Evolutionary conservation across 2,329 filamentous ascomycete genomes (phyloP).

Genomic region (Davidsoniella virescens): DNA sequence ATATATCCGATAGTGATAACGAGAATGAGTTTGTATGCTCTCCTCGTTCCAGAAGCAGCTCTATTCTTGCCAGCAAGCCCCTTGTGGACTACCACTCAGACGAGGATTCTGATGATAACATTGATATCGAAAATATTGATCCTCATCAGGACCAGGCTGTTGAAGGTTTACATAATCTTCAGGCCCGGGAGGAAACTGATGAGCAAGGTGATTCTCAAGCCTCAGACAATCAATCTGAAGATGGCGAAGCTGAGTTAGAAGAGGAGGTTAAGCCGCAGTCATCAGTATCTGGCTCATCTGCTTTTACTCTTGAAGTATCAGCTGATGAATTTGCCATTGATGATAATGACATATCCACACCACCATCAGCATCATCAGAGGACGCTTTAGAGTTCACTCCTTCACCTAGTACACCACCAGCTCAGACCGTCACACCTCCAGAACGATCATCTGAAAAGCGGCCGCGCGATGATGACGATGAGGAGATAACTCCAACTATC

Average conservation of each 20-base stretch:
- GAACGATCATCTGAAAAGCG: constrained; percentile 80
- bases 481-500: constrained; percentile 56
- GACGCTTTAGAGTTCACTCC: constrained; percentile 14
- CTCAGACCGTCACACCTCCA: constrained; percentile 38
- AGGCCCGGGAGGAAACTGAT: background rate
- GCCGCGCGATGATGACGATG: constrained; percentile 72
- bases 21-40: constrained; percentile 1
- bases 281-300: too few relatives aligned
- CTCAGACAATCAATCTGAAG: background rate
- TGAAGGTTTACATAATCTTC: background rate
- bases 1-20: constrained; percentile 53
- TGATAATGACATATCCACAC: background rate
- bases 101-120: constrained; percentile 48
- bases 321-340: background rate
- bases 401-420: constrained; percentile 21
- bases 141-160: constrained; percentile 12
- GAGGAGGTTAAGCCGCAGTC: too few relatives aligned
- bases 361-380: constrained; percentile 1
- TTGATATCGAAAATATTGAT: constrained; percentile 35
- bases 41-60: constrained; percentile 6
- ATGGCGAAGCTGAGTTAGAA: too few relatives aligned
- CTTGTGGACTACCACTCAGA: constrained; percentile 89
- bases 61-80: constrained; percentile 47
- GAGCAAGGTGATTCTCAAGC: background rate
- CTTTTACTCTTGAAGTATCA: too few relatives aligned